Evolutionary conservation across 2,329 filamentous ascomycete genomes (phyloP).

Genomic region (Cladosporium sp.): DNA sequence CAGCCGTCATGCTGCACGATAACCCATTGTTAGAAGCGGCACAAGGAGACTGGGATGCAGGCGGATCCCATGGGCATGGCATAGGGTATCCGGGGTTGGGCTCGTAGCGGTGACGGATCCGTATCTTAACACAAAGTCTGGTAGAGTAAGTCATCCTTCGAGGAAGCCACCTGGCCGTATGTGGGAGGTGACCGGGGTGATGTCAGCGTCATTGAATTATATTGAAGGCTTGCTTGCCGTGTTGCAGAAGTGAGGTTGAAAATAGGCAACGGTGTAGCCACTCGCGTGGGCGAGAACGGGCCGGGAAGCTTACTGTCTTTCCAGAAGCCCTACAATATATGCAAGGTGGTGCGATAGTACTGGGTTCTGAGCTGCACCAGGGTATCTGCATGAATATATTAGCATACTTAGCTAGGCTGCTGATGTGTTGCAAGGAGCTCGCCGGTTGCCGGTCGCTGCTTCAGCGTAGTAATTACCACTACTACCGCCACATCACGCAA

Average conservation of each 20-base stretch:
- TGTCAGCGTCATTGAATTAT: slow-evolving; percentile 1
- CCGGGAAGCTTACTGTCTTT: not conserved
- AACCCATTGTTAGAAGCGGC: slow-evolving; percentile 18
- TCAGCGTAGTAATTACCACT: not conserved
- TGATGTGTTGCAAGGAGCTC: not conserved
- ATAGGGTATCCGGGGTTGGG: not conserved
- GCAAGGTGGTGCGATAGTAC: not conserved
- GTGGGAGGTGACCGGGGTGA: not conserved
- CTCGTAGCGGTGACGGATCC: not conserved
- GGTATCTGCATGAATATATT: slow-evolving; percentile 5
- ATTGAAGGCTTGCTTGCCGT: not conserved
- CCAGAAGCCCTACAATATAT: not conserved
- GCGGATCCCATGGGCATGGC: not conserved
- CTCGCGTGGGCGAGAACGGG: not conserved
- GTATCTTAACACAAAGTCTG: not conserved
- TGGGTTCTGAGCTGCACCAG: not conserved
- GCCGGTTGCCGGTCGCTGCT: not conserved
- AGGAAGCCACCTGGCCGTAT: slow-evolving; percentile 4
- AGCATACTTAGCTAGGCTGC: not conserved
- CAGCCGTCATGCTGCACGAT: slow-evolving; percentile 9
- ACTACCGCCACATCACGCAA: not conserved
- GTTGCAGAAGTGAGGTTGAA: slow-evolving; percentile 14
- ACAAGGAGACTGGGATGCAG: not conserved
- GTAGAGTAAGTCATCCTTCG: not conserved
- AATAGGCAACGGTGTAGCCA: not conserved